A percentile compares a stretch with the other conserved stretches of the same genome.
phyloP scores from a whole-genome alignment of 2,329 filamentous ascomycete genomes.

The Sodiomyces alkalinus region DNA sequence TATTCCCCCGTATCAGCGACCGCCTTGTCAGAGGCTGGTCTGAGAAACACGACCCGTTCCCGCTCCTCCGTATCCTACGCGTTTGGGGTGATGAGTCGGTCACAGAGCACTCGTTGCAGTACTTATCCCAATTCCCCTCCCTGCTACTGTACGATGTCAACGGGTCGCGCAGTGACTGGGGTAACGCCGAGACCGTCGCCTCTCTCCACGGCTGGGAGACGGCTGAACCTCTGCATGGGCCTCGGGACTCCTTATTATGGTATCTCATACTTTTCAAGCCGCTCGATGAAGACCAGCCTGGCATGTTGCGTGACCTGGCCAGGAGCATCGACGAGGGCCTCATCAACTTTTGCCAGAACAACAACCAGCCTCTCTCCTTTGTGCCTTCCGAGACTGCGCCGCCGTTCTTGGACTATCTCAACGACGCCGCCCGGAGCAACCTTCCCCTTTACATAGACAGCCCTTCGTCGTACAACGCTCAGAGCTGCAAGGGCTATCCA shows the following conservation, averaged over 20 bases:
- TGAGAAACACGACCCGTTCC: conserved; percentile 24
- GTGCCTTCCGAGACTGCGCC: conserved; percentile 15
- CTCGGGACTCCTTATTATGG: conserved; percentile 17
- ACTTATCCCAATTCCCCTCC: conserved; percentile 25
- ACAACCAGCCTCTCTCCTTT: conserved; percentile 13
- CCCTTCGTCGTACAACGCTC: conserved; percentile 12
- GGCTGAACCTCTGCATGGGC: conserved; percentile 10
- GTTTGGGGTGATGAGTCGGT: conserved; percentile 26
- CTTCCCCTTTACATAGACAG: conserved; percentile 15
- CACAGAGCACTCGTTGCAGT: conserved; percentile 23
- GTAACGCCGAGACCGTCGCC: conserved; percentile 10
- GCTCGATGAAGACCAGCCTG: conserved; percentile 10
- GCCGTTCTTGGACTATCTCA: conserved; percentile 17
- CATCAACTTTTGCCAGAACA: conserved; percentile 9
- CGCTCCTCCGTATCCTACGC: conserved; percentile 27
- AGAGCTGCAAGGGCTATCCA: conserved; percentile 17
- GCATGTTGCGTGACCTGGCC: conserved; percentile 13
- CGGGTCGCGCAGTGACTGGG: conserved; percentile 21
- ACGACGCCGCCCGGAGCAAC: conserved; percentile 15
- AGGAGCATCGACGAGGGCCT: conserved; percentile 20
- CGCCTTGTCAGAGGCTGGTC: conserved; percentile 31
- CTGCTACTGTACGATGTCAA: conserved; percentile 29
- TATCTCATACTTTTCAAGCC: conserved; percentile 21
- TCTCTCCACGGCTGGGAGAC: conserved; percentile 18
- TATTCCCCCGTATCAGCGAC: conserved; percentile 25